Evolutionary conservation across 345 rosid genomes (phyloP).

Genomic region (Xanthoceras sorbifolium): DNA sequence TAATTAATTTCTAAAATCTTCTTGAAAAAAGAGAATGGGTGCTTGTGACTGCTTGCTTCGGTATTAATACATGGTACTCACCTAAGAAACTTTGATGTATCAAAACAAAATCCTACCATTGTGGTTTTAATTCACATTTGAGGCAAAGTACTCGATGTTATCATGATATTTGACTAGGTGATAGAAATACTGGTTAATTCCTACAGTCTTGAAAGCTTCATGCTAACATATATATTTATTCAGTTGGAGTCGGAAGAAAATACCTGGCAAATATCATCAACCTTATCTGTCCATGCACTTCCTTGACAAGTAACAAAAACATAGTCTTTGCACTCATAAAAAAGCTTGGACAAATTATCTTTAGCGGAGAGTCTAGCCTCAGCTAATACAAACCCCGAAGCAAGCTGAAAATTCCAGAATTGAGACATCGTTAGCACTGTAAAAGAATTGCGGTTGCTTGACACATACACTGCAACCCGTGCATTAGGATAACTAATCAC

Average conservation of each 20-base stretch:
- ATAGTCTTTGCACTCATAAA: conserved; percentile 83
- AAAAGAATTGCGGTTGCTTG: conserved; percentile 3
- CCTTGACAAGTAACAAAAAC: conserved; percentile 66
- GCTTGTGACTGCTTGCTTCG: not conserved
- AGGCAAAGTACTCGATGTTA: not conserved
- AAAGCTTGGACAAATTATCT: conserved; percentile 65
- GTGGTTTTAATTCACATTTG: not conserved
- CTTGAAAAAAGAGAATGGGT: not conserved
- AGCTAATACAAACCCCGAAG: conserved; percentile 64
- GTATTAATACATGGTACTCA: not conserved
- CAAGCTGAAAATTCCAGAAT: conserved; percentile 52
- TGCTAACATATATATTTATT: not conserved
- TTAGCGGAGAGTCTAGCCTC: conserved; percentile 58
- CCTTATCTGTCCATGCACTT: conserved; percentile 55
- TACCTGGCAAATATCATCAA: conserved; percentile 89
- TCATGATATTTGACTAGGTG: not conserved
- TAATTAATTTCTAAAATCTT: not conserved
- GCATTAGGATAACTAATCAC: not conserved
- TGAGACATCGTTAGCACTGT: conserved; percentile 16
- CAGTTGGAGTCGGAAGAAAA: conserved; percentile 4
- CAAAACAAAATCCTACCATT: not conserved
- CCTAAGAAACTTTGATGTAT: not conserved
- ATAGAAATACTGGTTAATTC: not conserved
- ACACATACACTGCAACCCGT: not conserved
- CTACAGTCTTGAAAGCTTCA: not conserved